phyloP scores from a whole-genome alignment of 805 yeast species.

The Candida broadrunensis region DNA sequence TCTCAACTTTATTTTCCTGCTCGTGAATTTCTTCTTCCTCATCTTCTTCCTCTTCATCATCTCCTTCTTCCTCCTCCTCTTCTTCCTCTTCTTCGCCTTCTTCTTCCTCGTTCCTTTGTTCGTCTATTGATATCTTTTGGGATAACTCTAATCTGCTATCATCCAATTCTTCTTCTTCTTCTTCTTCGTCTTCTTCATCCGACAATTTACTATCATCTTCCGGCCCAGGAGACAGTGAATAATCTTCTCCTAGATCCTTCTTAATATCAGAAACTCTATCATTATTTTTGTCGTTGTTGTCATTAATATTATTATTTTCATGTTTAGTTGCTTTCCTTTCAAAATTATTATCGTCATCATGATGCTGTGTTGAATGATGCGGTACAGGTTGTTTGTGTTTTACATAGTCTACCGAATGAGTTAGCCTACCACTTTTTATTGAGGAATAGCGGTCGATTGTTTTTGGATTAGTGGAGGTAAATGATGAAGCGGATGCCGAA shows the following conservation, averaged over 20 bases:
- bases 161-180: constrained; percentile 27
- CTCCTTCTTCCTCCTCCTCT: constrained; percentile 6
- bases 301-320: neutral
- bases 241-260: constrained; percentile 3
- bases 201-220: constrained; percentile 4
- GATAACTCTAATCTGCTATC: constrained; percentile 2
- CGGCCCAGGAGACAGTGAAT: constrained; percentile 4
- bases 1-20: constrained; percentile 6
- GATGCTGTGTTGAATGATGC: neutral
- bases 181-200: constrained; percentile 5
- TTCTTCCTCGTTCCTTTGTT: constrained; percentile 12
- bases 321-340: neutral
- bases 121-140: constrained; percentile 3
- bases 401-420: constrained; percentile 1
- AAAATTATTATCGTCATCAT: too few relatives aligned
- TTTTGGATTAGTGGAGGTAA: constrained; percentile 5
- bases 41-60: constrained; percentile 7
- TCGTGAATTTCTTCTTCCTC: constrained; percentile 9
- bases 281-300: neutral
- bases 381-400: neutral
- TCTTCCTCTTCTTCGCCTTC: constrained; percentile 7
- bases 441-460: constrained; percentile 12
- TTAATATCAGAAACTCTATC: neutral
- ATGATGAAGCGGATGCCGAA: constrained; percentile 1
- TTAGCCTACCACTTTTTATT: constrained; percentile 4